Conservation (phyloP, 306 rosid species). For the Dryas drummondii region DNA sequence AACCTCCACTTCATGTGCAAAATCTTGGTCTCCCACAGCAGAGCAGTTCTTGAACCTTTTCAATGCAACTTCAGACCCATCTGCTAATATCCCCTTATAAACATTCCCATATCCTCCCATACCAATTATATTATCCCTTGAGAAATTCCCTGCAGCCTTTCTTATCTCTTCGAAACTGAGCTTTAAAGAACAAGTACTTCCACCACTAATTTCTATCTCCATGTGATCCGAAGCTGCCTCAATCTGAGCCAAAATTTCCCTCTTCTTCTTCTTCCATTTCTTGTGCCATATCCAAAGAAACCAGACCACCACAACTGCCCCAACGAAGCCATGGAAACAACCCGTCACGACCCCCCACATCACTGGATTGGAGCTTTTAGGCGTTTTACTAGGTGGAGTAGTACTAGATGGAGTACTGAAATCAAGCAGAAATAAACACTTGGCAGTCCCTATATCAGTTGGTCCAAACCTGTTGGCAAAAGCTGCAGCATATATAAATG, state of each 20-base stretch:
- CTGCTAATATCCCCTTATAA: constrained; percentile 26
- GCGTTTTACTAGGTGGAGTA: neutral
- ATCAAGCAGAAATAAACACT: constrained; percentile 30
- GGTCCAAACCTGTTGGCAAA: constrained; percentile 33
- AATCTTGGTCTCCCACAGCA: constrained; percentile 22
- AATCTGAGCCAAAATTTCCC: neutral
- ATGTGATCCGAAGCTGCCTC: neutral
- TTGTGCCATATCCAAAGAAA: constrained; percentile 23
- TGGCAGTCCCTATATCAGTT: constrained; percentile 20
- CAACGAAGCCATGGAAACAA: constrained; percentile 13
- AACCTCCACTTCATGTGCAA: constrained; percentile 28
- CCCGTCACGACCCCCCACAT: constrained; percentile 13
- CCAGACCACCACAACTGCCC: constrained; percentile 13
- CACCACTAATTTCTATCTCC: neutral
- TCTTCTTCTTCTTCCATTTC: constrained; percentile 4
- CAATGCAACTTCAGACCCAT: constrained; percentile 34
- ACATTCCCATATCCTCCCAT: constrained; percentile 33
- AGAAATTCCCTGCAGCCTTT: constrained; percentile 27
- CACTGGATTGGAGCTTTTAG: neutral
- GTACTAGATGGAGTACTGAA: neutral
- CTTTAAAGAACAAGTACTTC: constrained; percentile 6
- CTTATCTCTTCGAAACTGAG: constrained; percentile 24
- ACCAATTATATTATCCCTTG: constrained; percentile 29
- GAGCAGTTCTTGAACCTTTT: constrained; percentile 38
- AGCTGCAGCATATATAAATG: constrained; percentile 33